Percentiles rank a stretch among this genome's conserved stretches.
Conservation (phyloP, 257 asterid species). For the Gentiana macrophylla region DNA sequence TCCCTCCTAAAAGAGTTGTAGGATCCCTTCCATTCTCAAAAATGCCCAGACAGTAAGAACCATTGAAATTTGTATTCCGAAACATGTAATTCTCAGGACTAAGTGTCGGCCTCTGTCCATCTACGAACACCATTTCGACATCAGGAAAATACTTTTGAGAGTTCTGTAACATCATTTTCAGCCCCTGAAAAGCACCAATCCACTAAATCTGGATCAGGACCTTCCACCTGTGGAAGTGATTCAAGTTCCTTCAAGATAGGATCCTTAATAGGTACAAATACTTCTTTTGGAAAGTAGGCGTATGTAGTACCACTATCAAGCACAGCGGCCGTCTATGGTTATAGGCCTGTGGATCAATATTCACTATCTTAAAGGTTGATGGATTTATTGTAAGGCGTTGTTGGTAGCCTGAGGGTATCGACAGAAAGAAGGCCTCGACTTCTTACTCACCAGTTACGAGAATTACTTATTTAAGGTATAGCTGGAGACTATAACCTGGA, state of each 20-base stretch:
- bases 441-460: too few species aligned
- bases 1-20: conserved; percentile 96
- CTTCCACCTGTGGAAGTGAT: conserved; percentile 65
- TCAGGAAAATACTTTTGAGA: conserved; percentile 66
- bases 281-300: conserved; percentile 88
- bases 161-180: conserved; percentile 70
- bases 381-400: too few species aligned
- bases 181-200: conserved; percentile 97
- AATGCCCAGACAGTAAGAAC: conserved; percentile 94
- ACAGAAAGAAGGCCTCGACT: too few species aligned
- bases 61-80: conserved; percentile 90
- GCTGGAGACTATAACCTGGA: too few species aligned
- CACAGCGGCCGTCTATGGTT: conserved; percentile 86
- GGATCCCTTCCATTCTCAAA: conserved; percentile 97
- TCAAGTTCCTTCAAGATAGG: conserved; percentile 57
- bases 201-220: conserved; percentile 85
- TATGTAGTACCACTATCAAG: conserved; percentile 98
- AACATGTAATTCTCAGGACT: conserved; percentile 94
- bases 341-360: conserved; percentile 49
- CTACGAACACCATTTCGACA: conserved; percentile 78
- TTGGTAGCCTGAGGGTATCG: too few species aligned
- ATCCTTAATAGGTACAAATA: conserved; percentile 64
- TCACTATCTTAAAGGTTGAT: conserved; percentile 63
- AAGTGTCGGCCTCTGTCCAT: conserved; percentile 74
- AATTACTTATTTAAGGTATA: too few species aligned